A percentile compares a stretch with the other conserved stretches of the same genome.
phyloP scores from a whole-genome alignment of 2,329 filamentous ascomycete genomes.

The Sarocladium kiliense region DNA sequence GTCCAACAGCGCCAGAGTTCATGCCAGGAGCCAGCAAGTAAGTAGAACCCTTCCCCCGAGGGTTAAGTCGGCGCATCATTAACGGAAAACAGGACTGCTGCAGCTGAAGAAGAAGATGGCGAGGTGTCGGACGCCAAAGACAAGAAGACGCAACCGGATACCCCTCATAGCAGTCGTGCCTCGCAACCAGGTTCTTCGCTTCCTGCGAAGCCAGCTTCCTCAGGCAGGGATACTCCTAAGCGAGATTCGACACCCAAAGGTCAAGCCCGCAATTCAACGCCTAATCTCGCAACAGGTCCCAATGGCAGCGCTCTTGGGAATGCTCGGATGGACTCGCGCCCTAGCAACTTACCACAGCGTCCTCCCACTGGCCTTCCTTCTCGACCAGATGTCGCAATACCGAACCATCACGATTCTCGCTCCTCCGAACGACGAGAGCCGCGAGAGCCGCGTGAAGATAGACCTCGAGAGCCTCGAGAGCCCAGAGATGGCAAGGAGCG shows the following conservation, averaged over 20 bases:
- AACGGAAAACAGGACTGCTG: slow-evolving; percentile 9
- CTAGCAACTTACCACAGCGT: slow-evolving; percentile 31
- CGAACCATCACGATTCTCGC: slow-evolving; percentile 31
- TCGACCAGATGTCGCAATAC: slow-evolving; percentile 53
- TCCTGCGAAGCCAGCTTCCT: slow-evolving; percentile 24
- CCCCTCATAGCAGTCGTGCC: slow-evolving; percentile 14
- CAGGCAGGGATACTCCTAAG: slow-evolving; percentile 21
- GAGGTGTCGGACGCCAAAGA: slow-evolving; percentile 60
- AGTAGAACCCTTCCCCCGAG: slow-evolving; percentile 9
- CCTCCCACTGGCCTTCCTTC: slow-evolving; percentile 43
- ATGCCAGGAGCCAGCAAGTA: slow-evolving; percentile 46
- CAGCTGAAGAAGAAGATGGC: slow-evolving; percentile 61
- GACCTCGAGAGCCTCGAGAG: slow-evolving; percentile 21
- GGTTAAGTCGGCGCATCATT: neutral
- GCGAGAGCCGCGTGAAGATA: neutral
- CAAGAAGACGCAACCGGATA: slow-evolving; percentile 10
- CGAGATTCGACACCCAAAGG: slow-evolving; percentile 21
- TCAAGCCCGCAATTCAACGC: slow-evolving; percentile 13
- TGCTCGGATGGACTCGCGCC: slow-evolving; percentile 22
- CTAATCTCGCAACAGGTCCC: neutral
- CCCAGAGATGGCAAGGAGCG: slow-evolving; percentile 14
- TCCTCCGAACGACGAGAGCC: slow-evolving; percentile 32
- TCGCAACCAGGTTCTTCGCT: slow-evolving; percentile 14
- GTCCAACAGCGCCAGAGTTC: slow-evolving; percentile 59
- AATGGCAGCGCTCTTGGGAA: slow-evolving; percentile 5